A percentile compares a stretch with the other conserved stretches of the same genome.
These are phyloP conservation scores for Besnoitia besnoiti DNA, from an alignment of 169 alveolate species.

Conservation along the genomic window DNA sequence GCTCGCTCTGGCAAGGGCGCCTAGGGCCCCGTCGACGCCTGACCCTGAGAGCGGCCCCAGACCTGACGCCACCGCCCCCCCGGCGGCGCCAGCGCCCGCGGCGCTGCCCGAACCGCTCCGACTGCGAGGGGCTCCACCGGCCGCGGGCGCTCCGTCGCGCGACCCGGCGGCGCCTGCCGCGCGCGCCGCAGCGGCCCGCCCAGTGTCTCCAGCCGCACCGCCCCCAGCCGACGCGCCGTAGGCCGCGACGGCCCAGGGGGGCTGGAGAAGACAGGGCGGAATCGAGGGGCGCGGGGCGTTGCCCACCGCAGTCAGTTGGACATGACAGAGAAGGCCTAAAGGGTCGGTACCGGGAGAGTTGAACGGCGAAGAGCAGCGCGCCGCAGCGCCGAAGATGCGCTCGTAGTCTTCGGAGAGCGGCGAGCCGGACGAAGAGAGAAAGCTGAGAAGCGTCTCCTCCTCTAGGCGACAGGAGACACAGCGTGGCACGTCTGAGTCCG, in stretches of 20 bases:
- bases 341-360: not conserved
- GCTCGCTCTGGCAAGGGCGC: not conserved
- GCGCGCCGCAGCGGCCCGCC: no score
- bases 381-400: constrained; percentile 23
- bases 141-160: constrained; percentile 31
- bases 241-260: constrained; percentile 8
- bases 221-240: not conserved
- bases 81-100: not conserved
- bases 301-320: constrained; percentile 35
- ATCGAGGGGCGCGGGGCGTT: constrained; percentile 30
- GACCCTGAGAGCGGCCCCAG: not conserved
- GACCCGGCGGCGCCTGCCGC: not conserved
- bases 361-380: constrained; percentile 28
- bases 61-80: not conserved
- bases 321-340: constrained; percentile 48
- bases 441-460: constrained; percentile 30
- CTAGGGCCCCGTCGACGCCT: not conserved
- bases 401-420: not conserved
- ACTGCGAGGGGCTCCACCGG: not conserved
- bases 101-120: not conserved
- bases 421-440: not conserved
- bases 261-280: constrained; percentile 44
- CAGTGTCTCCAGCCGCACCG: not conserved
- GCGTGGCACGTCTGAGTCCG: constrained; percentile 32
- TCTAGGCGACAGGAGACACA: constrained; percentile 56